Base-by-base conservation (phyloP, 2,329 filamentous ascomycete species). In the Pyrenophora teres region DNA sequence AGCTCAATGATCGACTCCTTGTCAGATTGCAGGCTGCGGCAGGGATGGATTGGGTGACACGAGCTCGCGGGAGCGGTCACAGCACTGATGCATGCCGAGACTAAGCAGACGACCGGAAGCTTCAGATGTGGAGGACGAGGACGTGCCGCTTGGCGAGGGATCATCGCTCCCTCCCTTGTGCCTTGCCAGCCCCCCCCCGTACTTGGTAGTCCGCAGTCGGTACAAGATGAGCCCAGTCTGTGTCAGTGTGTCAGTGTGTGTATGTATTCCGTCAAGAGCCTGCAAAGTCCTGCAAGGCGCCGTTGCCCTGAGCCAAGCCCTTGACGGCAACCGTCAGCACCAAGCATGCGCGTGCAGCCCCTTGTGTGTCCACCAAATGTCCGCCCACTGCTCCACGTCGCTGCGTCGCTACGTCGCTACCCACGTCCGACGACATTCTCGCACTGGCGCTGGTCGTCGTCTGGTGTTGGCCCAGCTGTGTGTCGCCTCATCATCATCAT, bases 41-140 rank as follows among this genome's bases (percentile, higher is more conserved):
- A 66, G 62, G 67, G 65, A 52, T 64, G 63, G 55, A 52, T 46
- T 57, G 60, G 64, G 56, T 65, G 57, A 67, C 66, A 65, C 65
- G 63, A 67, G 64, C 59, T 61, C 59, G 66, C 64, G 67, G 66
- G 64, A 65, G 67, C 63, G 67, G 64, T 68, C 39, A 64, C 68
- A 67, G 68, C 68, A 70, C 48, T 59, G 59, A 60, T 54, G 46
- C 52, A 54, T 52, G 57, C 63, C 60, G 56, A 64, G 64, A 6
- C 66, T 67, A 68, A 64, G 59, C 56, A 60, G 56, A 62, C 63
- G 59, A 63, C 64, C 63, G 67, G 64, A 70, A 68, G 67, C 66
- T 70, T 69, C 62, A 57, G 48, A 54, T 59, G 59, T 68, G 67
- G 63, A 64, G 64, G 61, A 63, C n/a, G n/a, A n/a, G n/a, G 57